phyloP scores from a whole-genome alignment of 139 green algal species.

The Microglena sp. region DNA sequence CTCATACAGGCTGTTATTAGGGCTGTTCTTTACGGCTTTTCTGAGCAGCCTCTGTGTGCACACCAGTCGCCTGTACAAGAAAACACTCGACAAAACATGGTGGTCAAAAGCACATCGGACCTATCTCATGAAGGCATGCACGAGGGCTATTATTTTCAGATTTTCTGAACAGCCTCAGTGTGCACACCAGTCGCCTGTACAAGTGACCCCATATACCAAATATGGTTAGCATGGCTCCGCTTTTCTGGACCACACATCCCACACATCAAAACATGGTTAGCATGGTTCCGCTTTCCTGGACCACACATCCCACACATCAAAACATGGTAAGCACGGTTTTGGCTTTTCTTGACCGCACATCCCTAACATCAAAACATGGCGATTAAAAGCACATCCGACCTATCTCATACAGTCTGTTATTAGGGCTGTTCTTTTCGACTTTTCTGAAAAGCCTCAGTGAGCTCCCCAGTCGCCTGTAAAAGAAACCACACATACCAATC shows the following conservation, averaged over 20 bases:
- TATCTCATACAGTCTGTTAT: not conserved
- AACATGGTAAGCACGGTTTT: no score
- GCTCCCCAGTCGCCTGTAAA: conserved; percentile 44
- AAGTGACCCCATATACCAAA: not conserved
- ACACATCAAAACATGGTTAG: no score
- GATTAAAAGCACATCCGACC: not conserved
- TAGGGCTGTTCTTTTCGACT: no score
- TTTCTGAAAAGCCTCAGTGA: conserved; percentile 57
- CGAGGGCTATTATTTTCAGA: not conserved
- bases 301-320: no score
- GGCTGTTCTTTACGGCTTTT: no score
- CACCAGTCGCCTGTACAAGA: conserved; percentile 36
- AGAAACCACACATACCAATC: no score
- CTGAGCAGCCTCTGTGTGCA: conserved; percentile 54
- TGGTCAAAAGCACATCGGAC: not conserved
- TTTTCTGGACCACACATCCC: no score
- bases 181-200: conserved; percentile 40
- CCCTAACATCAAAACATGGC: no score
- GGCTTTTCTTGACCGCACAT: no score
- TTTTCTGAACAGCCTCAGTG: conserved; percentile 61
- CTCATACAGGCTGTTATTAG: not conserved
- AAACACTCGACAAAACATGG: not conserved
- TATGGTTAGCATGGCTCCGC: no score
- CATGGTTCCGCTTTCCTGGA: no score
- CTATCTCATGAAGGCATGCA: not conserved